Base-by-base conservation (phyloP, 140 eudicot genomes). In the Ambrosia hybrid region DNA sequence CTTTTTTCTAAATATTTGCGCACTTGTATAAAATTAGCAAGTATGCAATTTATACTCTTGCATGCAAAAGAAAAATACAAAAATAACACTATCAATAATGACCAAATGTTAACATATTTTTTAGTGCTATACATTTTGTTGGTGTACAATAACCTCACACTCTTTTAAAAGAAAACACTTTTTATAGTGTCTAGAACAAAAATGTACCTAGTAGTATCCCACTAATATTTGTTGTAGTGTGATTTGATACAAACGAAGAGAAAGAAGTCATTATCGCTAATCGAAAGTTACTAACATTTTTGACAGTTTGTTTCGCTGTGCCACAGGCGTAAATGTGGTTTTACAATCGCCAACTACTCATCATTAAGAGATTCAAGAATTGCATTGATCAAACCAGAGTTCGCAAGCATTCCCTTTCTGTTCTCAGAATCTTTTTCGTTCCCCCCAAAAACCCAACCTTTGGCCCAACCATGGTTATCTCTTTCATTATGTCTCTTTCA, bases 271-370 rank as follows among this genome's bases (percentile, higher is more conserved):
- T 58, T 39, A 17, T 36, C 9, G 7, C 13, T 48, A 74, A 57
- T 55, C 55, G 14, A 2, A 11, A 49, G 55, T 11, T 49, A 8
- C 95, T 92, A 80, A 93, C 78, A 82, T 83, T 79, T 82, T 85
- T 87, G 95, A 87, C 95, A 93, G 98, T 93, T 84, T 93, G 97
- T 83, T 90, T 93, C 87, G 97, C 97, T 87, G 91, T 93, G 85
- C 98, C 93, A 67, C 98, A 93, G 98, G 98, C 98, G 82, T 93
- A 75, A 88, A 85, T 78, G 72, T 90, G 91, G 83, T 85, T 72
- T 86, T 86, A 62, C 91, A 74, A 65, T 85, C 96, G 15, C 83
- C 96, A 13, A 76, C 88, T 49, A 85, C 89, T 73, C 92, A 89
- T 84, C 95, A 81, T 82, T 92, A 88, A 84, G 79, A 80, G 93